Evolutionary conservation across 2,329 filamentous ascomycete species (phyloP), one percentile per base, ranked within the genome.

Genomic region (Chaetothyriales sp.): DNA sequence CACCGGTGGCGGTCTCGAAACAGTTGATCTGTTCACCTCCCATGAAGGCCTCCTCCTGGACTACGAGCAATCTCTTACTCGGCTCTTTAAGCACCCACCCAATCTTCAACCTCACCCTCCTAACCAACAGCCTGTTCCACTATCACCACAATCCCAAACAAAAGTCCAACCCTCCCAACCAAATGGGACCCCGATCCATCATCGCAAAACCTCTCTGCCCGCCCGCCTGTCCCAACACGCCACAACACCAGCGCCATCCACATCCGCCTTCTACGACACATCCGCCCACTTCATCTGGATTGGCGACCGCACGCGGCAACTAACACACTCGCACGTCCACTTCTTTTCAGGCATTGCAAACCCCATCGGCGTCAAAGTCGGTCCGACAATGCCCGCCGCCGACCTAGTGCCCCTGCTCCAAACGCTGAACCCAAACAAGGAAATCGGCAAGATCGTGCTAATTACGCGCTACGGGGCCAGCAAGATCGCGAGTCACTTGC

Each of bases 271-370:
- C 77, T 97, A 94, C 72, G 85, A 95, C 69, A 97, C 90, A 0
- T 94, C 88, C 4, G 87, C 88, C 0, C 92, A 98, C 67, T 97
- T 98, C 73, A 78, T 98, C 66, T 98, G 92, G 92, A 94, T 98
- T 62, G 92, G 92, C 51, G 92, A 98, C 69, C 86, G 92, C 58
- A 98, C 92, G 1, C 81, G 92, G 46, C 90, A 97, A 69, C 80
- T 95, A 46, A 85, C 92, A 65, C 87, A 90, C 61, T 90, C 85
- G 0, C 92, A 98, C 68, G 85, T 98, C 56, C 92, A 98, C 70
- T 98, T 94, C 75, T 94, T 97, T 77, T 85, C 92, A 46, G 92
- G 92, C 53, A 85, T 98, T 59, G 84, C 87, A 62, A 98, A 98
- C 71, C 92, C 92, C 0, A 87, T 98, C 61, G 92, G 92, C 56